Evolutionary conservation across 1,284 basidiomycete species (phyloP), one percentile per base, ranked within the genome.

Genomic region (Rhizoctonia solani): DNA sequence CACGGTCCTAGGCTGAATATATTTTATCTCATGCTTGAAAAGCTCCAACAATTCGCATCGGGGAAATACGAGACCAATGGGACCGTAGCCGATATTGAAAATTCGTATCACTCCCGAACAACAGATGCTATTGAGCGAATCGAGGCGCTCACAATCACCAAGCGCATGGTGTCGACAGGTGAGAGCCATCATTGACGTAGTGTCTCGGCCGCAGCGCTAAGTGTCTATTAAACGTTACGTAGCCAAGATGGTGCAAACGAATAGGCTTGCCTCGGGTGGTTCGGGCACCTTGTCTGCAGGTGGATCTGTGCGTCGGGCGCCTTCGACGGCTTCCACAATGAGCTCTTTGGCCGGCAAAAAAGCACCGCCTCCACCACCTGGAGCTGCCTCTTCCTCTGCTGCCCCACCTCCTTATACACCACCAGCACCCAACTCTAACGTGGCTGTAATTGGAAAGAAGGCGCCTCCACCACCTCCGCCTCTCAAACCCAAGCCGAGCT

Each of bases 21-120:
- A 67, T 96, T 89, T 79, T 98, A 97, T 78, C 81, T 96, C 69
- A 87, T 97, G 75, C 83, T 96, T 69, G 96, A 98, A 79, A 95
- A 95, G 81, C 81, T 98, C 74, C 90, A 92, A 76, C 84, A 83
- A 37, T 98, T 96, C 75, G 85, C 90, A 1, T 90, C 95, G 70
- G 86, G 86, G 68, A 93, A 90, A 75, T 95, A 90, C 76, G 91
- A 95, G 71, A 77, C 89, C 32, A 75, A 84, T 58, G 84, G 87
- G 9, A 80, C 86, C 41, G 83, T 87, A 25, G 81, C 83, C 21
- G 87, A 93, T 73, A 92, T 97, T 52, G 86, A 87, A 69, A 77
- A 81, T 54, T 88, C 91, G 56, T 98, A 94, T 76, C 86, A 93
- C 74, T 81, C 82, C 68, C 88, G 88, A 72, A 85, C 92, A 16